Base-by-base conservation (phyloP, 129 eudicot species). In the Centaurea solstitialis region DNA sequence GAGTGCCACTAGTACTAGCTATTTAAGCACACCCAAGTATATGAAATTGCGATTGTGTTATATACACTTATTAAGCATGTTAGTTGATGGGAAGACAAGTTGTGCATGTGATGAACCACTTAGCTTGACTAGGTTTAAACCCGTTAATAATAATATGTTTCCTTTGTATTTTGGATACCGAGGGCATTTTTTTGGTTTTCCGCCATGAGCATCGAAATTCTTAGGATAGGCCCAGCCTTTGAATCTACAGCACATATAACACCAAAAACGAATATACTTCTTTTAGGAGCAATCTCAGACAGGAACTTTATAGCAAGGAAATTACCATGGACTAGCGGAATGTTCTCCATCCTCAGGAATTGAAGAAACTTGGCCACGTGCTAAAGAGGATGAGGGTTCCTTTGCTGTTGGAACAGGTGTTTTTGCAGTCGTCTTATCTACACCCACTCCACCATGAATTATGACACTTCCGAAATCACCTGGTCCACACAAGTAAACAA, bases 401-500 rank as follows among this genome's bases (percentile, higher is more conserved):
- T 83, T 78, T 65, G 80, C 61, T 17, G 66, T 79, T 33, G 79
- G 64, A 45, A 72, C 72, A 23, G 83, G 65, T 70, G 78, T 67
- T 79, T 75, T 81, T 66, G 64, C 78, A 84, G 81, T 75, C 26
- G 89, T 80, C 72, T 82, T 88, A 41, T 86, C 87, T 6, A 73
- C 80, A 70, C 87, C 93, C 68, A 66, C 86, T 76, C 87, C 89
- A 65, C 87, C 92, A 76, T 84, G 97, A 79, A 96, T 89, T 82
- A 94, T 75, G 17, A 94, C 83, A 70, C 96, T 94, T 82, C 98
- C 97, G 79, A 87, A 94, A 76, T 92, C 93, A 88, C 96, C 98
- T 92, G 83, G 83, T 57, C 64, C 64, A n/a, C 64, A 15, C 23
- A 5, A 33, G 20, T 30, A 70, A n/a, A 70, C 15, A 37, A 67